Percentiles rank a stretch among this genome's conserved stretches.
Evolutionary conservation across 2,329 filamentous ascomycete species (phyloP).

Genomic region (Alternaria viburni): DNA sequence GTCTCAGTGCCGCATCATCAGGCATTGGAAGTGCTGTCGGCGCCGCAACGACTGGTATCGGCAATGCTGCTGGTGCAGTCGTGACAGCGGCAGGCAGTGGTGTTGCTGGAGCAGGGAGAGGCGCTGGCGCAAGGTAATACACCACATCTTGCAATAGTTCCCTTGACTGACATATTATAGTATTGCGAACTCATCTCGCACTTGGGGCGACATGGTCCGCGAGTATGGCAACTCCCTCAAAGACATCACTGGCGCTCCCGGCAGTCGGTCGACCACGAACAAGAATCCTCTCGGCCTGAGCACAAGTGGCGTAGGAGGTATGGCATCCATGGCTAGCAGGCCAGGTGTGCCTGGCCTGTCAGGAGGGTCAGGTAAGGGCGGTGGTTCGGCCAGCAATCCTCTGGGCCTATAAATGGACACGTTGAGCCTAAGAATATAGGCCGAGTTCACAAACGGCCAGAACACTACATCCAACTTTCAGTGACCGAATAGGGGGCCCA

Average conservation of each 20-base stretch:
- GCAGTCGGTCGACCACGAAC: slow-evolving; percentile 52
- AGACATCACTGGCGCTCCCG: slow-evolving; percentile 54
- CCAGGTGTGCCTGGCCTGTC: slow-evolving; percentile 15
- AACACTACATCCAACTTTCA: background rate
- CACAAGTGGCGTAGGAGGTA: slow-evolving; percentile 39
- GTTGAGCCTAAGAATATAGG: background rate
- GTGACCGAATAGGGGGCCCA: background rate
- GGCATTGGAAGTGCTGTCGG: slow-evolving; percentile 41
- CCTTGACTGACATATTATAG: slow-evolving; percentile 27
- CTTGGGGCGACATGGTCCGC: slow-evolving; percentile 57
- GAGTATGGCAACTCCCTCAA: slow-evolving; percentile 60
- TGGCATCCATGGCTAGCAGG: slow-evolving; percentile 31
- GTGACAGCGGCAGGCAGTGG: slow-evolving; percentile 54
- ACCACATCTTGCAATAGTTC: too few relatives aligned
- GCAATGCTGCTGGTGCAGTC: slow-evolving; percentile 53
- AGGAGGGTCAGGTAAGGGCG: slow-evolving; percentile 30
- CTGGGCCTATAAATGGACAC: slow-evolving; percentile 44
- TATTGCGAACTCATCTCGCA: slow-evolving; percentile 53
- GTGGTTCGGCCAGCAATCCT: slow-evolving; percentile 50
- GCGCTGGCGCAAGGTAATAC: slow-evolving; percentile 17
- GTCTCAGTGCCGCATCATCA: slow-evolving; percentile 17
- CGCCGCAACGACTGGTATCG: slow-evolving; percentile 48
- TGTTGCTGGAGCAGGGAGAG: slow-evolving; percentile 45
- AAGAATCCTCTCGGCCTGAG: slow-evolving; percentile 55
- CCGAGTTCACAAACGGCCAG: background rate